phyloP scores from a whole-genome alignment of 148 eudicot species.

The Arbutus unedo region DNA sequence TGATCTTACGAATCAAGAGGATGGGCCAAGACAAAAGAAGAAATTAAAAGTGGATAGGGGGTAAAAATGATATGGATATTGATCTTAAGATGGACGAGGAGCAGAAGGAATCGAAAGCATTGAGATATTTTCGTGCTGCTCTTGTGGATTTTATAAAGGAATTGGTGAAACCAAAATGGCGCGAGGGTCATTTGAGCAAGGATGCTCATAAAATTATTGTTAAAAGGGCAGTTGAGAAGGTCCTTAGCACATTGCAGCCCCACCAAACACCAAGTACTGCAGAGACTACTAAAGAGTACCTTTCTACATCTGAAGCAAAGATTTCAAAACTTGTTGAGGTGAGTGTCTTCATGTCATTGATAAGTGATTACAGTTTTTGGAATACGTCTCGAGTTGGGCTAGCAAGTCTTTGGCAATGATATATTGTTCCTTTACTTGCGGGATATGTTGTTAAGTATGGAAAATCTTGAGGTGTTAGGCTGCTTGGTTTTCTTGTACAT shows the following conservation, averaged over 20 bases:
- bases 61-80: constrained; percentile 32
- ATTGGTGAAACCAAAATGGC: constrained; percentile 80
- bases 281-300: constrained; percentile 60
- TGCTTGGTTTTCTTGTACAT: constrained; percentile 17
- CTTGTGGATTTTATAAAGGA: constrained; percentile 82
- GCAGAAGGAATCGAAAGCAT: constrained; percentile 49
- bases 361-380: constrained; percentile 12
- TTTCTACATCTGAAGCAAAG: constrained; percentile 58
- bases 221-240: constrained; percentile 78
- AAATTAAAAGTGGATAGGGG: constrained; percentile 36
- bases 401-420: constrained; percentile 14
- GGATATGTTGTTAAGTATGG: constrained; percentile 73
- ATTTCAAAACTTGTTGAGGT: constrained; percentile 90
- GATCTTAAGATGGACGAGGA: constrained; percentile 34
- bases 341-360: constrained; percentile 25
- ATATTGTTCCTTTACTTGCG: constrained; percentile 45
- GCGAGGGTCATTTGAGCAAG: constrained; percentile 71
- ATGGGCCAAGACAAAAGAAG: constrained; percentile 24
- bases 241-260: constrained; percentile 63
- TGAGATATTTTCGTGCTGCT: constrained; percentile 69
- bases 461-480: constrained; percentile 48
- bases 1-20: constrained; percentile 28
- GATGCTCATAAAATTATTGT: constrained; percentile 88
- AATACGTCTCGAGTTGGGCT: background rate
- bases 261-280: constrained; percentile 58